A percentile compares a stretch with the other conserved stretches of the same genome.
Evolutionary conservation across 2,329 filamentous ascomycete species (phyloP).

Genomic region (Conoideocrella luteorostrata): DNA sequence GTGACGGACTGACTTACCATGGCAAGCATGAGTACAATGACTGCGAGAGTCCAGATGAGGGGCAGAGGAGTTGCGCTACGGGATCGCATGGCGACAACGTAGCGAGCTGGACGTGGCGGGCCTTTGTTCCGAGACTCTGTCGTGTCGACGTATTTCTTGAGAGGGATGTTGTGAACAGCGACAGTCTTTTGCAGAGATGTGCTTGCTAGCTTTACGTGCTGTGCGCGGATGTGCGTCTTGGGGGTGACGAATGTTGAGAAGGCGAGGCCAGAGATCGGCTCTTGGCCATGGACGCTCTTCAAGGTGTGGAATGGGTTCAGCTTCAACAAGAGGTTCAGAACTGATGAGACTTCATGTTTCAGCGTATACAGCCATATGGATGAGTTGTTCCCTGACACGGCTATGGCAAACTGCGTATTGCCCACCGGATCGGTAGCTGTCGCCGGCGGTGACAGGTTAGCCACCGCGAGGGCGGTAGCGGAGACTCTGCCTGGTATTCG

Average conservation of each 20-base stretch:
- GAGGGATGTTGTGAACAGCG: slow-evolving; percentile 71
- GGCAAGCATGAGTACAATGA: slow-evolving; percentile 55
- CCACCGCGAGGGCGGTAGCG: slow-evolving; percentile 72
- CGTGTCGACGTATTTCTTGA: slow-evolving; percentile 42
- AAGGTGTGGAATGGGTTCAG: slow-evolving; percentile 48
- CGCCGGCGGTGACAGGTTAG: slow-evolving; percentile 54
- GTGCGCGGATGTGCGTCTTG: slow-evolving; percentile 32
- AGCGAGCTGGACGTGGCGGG: slow-evolving; percentile 52
- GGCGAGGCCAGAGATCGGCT: slow-evolving; percentile 52
- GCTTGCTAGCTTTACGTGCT: slow-evolving; percentile 65
- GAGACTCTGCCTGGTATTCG: slow-evolving; percentile 62
- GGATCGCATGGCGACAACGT: slow-evolving; percentile 60
- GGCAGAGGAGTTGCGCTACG: slow-evolving; percentile 43
- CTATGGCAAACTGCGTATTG: slow-evolving; percentile 72
- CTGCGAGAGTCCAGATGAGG: slow-evolving; percentile 46
- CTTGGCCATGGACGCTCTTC: slow-evolving; percentile 44
- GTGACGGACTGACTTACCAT: slow-evolving; percentile 57
- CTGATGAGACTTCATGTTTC: slow-evolving; percentile 51
- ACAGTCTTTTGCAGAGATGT: slow-evolving; percentile 75
- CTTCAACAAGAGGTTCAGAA: slow-evolving; percentile 44
- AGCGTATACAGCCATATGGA: slow-evolving; percentile 74
- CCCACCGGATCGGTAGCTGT: slow-evolving; percentile 45
- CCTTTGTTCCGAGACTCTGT: slow-evolving; percentile 24
- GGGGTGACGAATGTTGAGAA: slow-evolving; percentile 53
- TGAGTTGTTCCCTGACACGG: slow-evolving; percentile 72